Evolutionary conservation across 2,329 filamentous ascomycete genomes (phyloP), one percentile per base, ranked within the genome.

Genomic region (Colletotrichum sansevieriae): DNA sequence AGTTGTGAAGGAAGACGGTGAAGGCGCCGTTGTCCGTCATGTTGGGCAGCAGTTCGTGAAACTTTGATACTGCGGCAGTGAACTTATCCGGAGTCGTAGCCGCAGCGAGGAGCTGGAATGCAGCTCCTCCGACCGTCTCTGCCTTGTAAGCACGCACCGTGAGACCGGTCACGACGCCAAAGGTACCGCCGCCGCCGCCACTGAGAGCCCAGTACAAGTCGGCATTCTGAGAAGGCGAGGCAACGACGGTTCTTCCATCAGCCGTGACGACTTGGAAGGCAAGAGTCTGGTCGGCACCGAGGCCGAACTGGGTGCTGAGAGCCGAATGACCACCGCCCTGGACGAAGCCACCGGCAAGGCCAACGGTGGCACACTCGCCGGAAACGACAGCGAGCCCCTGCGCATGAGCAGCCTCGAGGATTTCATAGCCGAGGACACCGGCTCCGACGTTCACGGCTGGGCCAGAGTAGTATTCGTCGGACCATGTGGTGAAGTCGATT

Each of bases 201-300:
- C 78, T 78, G 3, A 87, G 75, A 9, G 86, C 86, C 85, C 85
- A 89, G 75, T 85, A 88, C 2, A 89, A 76, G 55, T 88, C 86
- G 0, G 76, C 56, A 64, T 87, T 82, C 22, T 82, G 67, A 1
- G 76, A 74, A 1, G 75, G 78, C 10, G 78, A 81, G 0, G 85
- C 85, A 2, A 75, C 80, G 2, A 86, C 70, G 12, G 81, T 72
- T 7, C 76, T 57, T 1, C 85, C 85, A 22, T 76, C 71, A 0
- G 79, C 82, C n/a, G 81, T 83, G 8, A 87, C 76, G 4, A 84
- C 81, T 47, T 83, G 76, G 75, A 77, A 81, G 62, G 83, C 77
- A 4, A 87, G 74, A 0, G 82, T 79, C 64, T 87, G 82, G 69
- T 87, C 85, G 1, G 83, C 84, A 3, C 73, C 84, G 3, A 87